These are phyloP conservation scores for Candida endomychidarum DNA, from an alignment of 805 yeast genomes.

Conservation along the genomic window DNA sequence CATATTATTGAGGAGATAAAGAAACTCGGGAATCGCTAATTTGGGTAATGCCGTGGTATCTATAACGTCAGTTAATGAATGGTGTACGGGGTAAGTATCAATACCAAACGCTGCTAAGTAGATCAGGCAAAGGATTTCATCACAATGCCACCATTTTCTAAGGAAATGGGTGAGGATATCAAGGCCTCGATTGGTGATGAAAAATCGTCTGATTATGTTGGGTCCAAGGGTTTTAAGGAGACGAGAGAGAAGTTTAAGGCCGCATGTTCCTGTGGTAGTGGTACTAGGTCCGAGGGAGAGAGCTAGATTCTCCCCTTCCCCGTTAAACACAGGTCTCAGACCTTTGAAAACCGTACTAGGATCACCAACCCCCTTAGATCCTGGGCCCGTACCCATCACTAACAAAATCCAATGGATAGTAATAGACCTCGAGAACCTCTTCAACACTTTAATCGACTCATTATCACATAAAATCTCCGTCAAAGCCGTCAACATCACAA, in stretches of 20 bases:
- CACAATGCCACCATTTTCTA: slow-evolving; percentile 49
- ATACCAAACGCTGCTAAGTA: slow-evolving; percentile 50
- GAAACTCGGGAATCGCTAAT: slow-evolving; percentile 47
- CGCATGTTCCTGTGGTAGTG: slow-evolving; percentile 19
- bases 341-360: too few species aligned
- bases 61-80: slow-evolving; percentile 11
- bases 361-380: too few species aligned
- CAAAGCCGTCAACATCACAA: slow-evolving; percentile 26
- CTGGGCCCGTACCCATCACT: slow-evolving; percentile 40
- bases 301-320: too few species aligned
- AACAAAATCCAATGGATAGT: slow-evolving; percentile 67
- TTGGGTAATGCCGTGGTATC: slow-evolving; percentile 14
- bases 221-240: slow-evolving; percentile 48
- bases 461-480: slow-evolving; percentile 44
- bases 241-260: slow-evolving; percentile 49
- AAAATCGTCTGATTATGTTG: slow-evolving; percentile 48
- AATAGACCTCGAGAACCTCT: slow-evolving; percentile 50
- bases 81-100: slow-evolving; percentile 15
- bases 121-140: slow-evolving; percentile 41
- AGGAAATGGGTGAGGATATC: slow-evolving; percentile 47
- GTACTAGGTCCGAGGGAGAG: not conserved
- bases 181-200: slow-evolving; percentile 49
- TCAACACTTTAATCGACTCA: slow-evolving; percentile 37
- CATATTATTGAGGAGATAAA: slow-evolving; percentile 34
- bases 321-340: too few species aligned